Conservation (phyloP, 2,329 filamentous ascomycete genomes). For the Elsinoe perseae region DNA sequence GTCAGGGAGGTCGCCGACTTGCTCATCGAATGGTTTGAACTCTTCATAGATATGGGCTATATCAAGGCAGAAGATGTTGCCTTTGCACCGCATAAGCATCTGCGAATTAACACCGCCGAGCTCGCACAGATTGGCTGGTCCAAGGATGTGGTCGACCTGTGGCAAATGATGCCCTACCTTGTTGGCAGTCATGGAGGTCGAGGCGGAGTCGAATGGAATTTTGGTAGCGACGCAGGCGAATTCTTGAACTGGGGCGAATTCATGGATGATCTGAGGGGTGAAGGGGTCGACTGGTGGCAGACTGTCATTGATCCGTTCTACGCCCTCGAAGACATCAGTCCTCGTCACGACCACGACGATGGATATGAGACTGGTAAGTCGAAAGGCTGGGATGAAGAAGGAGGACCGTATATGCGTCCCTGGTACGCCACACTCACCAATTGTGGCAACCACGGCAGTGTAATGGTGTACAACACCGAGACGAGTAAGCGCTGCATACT, state of each 20-base stretch:
- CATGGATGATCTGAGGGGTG: conserved; percentile 6
- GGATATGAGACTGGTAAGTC: neutral
- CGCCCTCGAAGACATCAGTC: neutral
- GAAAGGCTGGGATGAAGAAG: conserved; percentile 1
- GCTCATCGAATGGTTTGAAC: conserved; percentile 11
- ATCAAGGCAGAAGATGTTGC: neutral
- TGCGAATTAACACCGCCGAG: neutral
- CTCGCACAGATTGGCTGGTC: conserved; percentile 8
- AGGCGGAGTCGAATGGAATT: conserved; percentile 1
- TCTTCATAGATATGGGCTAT: conserved; percentile 14
- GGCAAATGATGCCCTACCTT: conserved; percentile 15
- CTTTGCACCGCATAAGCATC: conserved; percentile 9
- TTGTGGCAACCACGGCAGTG: conserved; percentile 12
- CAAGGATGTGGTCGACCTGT: conserved; percentile 16
- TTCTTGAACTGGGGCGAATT: conserved; percentile 14
- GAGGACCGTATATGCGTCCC: conserved; percentile 12
- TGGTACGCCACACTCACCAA: conserved; percentile 14
- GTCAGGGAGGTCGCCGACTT: conserved; percentile 6
- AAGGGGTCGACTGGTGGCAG: neutral
- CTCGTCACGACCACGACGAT: neutral
- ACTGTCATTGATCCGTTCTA: neutral
- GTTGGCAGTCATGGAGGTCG: neutral
- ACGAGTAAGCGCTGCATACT: no score
- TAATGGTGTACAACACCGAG: conserved; percentile 14
- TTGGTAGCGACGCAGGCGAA: conserved; percentile 3